Conservation (phyloP, 1,284 basidiomycete genomes). For the Trametes versicolor region DNA sequence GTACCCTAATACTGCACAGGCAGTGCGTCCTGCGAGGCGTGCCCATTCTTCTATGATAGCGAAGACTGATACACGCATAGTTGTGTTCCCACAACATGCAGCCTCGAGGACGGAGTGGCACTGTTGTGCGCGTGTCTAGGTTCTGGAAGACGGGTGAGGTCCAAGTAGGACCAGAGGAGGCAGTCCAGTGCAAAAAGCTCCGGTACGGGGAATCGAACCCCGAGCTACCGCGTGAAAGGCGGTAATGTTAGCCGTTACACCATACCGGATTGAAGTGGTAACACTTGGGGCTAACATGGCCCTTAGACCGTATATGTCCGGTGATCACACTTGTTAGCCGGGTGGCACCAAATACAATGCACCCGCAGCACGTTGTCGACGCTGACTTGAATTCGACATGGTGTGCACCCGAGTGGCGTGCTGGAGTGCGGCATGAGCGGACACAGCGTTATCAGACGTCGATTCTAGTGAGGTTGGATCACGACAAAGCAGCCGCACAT, state of each 20-base stretch:
- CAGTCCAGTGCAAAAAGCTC: constrained; percentile 34
- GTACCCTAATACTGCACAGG: constrained; percentile 15
- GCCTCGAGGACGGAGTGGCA: not conserved
- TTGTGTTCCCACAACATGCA: not conserved
- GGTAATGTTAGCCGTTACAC: constrained; percentile 80
- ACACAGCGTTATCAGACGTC: constrained; percentile 7
- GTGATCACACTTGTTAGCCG: not conserved
- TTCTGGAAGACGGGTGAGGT: not conserved
- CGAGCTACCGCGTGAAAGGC: constrained; percentile 82
- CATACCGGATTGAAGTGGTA: constrained; percentile 53
- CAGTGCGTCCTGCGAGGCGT: constrained; percentile 16
- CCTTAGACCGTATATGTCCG: not conserved
- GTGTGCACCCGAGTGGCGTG: not conserved
- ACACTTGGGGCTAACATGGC: not conserved
- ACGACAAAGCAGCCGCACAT: constrained; percentile 27
- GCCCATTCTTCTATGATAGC: not conserved
- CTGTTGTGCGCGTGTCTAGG: not conserved
- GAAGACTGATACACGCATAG: constrained; percentile 4
- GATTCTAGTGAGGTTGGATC: constrained; percentile 12
- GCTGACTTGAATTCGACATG: not conserved
- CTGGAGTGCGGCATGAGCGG: not conserved
- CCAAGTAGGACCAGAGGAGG: not conserved
- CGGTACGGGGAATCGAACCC: constrained; percentile 82
- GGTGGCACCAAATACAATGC: constrained; percentile 1
- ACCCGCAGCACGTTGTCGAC: not conserved